Base-by-base conservation (phyloP, 768 basidiomycete genomes). In the Leccinum disarticulatum region DNA sequence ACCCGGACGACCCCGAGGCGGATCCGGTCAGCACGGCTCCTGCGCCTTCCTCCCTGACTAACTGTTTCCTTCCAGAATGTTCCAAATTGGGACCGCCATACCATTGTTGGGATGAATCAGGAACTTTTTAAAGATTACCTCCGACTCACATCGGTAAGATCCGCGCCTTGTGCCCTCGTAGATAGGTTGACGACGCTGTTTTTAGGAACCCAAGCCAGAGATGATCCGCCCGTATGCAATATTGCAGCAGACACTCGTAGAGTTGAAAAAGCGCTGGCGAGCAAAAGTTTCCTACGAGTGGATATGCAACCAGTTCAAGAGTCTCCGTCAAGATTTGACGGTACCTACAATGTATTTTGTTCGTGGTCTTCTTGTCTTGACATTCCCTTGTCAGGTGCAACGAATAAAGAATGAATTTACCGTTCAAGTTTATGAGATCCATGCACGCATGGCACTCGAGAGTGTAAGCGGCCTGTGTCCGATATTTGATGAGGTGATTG, bases 331-430 rank as follows among this genome's bases (percentile, higher is more conserved):
- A 74, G 97, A 99, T 79, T 81, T 99, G 61, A 98, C 95, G 66
- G 96, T 96, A 77, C 78, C 91, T 83, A 14, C 33, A 35, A 35
- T 50, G 33, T 30, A 3, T 19, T 2, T 55, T 57, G 43, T 47
- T 1, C 6, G 47, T 14, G 8, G 13, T 41, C 13, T 25, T 41
- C 25, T 31, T 19, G 36, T 57, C 52, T 54, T 64, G 60, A 59
- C 57, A 33, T 54, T 65, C 28, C 50, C 41, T 56, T 36, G 48
- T 25, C 49, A 98, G 96, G 96, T 99, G 25, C 97, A 99, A 78
- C 88, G 97, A 33, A 97, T 99, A 66, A 98, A 97, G 79, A 98
- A 97, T 66, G 93, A 96, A 57, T 97, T 99, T 68, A 98, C 97
- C 7, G 94, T 96, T 28, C 83, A 89, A 73, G 97, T 97, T 11